Conservation (phyloP, 495 filamentous ascomycete genomes). For the Pyrenula massariospora region DNA sequence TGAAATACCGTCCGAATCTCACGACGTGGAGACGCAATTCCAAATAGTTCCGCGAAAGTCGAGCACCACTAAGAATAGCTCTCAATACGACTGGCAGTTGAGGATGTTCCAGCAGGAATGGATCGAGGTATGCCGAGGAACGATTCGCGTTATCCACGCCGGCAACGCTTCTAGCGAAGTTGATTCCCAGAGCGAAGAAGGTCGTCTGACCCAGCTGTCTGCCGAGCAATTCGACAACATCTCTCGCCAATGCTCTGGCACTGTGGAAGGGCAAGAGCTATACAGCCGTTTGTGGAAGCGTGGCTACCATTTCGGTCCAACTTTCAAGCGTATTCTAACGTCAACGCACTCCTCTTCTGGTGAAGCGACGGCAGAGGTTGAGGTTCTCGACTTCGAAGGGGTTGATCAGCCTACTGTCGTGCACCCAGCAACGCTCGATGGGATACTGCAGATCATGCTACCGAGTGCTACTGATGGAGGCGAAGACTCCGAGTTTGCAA, state of each 20-base stretch:
- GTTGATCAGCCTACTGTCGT: conserved; percentile 19
- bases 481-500: too few species aligned
- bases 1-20: conserved; percentile 19
- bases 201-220: too few species aligned
- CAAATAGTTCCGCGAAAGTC: conserved; percentile 1
- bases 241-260: too few species aligned
- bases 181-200: not conserved
- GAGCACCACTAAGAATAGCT: conserved; percentile 2
- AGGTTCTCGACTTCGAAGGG: not conserved
- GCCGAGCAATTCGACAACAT: too few species aligned
- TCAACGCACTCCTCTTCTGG: not conserved
- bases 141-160: conserved; percentile 1
- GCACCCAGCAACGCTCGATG: conserved; percentile 37
- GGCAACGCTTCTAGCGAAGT: not conserved
- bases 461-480: not conserved
- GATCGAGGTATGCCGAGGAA: conserved; percentile 10
- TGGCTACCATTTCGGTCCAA: not conserved
- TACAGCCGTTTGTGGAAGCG: not conserved
- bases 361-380: conserved; percentile 9
- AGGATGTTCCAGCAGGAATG: conserved; percentile 19
- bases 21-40: conserved; percentile 10
- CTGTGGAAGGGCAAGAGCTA: not conserved
- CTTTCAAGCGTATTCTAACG: not conserved
- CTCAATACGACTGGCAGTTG: not conserved
- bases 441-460: conserved; percentile 12